These are phyloP conservation scores for Entrophospora sp. DNA, from an alignment of 192 early-diverging fungal species.

Conservation along the genomic window DNA sequence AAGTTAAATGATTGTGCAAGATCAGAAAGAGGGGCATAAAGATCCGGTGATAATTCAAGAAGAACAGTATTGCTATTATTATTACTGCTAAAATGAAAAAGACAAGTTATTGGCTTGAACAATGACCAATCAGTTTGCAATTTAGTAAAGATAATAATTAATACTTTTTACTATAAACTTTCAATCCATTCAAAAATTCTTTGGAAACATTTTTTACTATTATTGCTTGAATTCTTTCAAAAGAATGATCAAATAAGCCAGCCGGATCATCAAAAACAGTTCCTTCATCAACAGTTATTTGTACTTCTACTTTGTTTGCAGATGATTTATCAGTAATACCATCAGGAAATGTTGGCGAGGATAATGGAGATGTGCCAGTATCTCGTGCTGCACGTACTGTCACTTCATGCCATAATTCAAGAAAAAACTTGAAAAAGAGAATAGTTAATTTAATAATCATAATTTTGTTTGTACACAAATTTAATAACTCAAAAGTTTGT, in stretches of 20 bases:
- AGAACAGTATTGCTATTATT: too few species aligned
- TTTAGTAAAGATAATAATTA: background rate
- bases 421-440: conserved; percentile 54
- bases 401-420: conserved; percentile 39
- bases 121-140: too few species aligned
- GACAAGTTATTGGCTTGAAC: too few species aligned
- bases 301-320: conserved; percentile 17
- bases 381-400: conserved; percentile 17
- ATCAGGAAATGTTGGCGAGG: conserved; percentile 6
- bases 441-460: too few species aligned
- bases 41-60: conserved; percentile 42
- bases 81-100: too few species aligned
- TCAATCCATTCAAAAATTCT: conserved; percentile 35
- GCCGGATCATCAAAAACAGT: conserved; percentile 40
- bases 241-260: conserved; percentile 24
- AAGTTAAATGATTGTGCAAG: conserved; percentile 33
- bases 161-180: conserved; percentile 39
- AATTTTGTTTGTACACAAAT: too few species aligned
- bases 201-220: conserved; percentile 35
- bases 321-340: conserved; percentile 19
- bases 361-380: conserved; percentile 2
- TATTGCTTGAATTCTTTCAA: conserved; percentile 34
- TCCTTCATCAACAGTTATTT: conserved; percentile 23
- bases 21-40: conserved; percentile 39
- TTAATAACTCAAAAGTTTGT: too few species aligned